These are phyloP conservation scores for Brachypodium distachyon DNA, from an alignment of 202 grass and related monocot species.

Conservation along the genomic window DNA sequence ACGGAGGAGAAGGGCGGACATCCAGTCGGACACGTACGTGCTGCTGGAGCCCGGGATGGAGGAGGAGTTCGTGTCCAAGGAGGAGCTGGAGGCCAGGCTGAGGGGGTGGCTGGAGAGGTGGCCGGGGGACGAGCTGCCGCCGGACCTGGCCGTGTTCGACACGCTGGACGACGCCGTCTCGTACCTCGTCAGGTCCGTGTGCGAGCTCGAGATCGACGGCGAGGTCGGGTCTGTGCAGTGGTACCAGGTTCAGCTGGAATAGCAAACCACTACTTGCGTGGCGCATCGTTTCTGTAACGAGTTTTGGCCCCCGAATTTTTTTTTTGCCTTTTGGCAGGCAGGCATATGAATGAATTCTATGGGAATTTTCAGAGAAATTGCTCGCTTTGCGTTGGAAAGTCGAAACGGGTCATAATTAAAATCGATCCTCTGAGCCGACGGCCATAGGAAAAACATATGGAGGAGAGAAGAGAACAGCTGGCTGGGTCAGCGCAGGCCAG, in stretches of 20 bases:
- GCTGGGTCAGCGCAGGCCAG: slow-evolving; percentile 13
- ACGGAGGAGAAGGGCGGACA: slow-evolving; percentile 43
- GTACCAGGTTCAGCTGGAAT: slow-evolving; percentile 78
- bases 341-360: not conserved
- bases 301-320: not conserved
- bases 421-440: not conserved
- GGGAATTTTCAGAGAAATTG: not conserved
- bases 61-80: slow-evolving; percentile 73
- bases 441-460: not conserved
- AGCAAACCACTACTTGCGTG: no score
- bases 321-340: not conserved
- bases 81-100: slow-evolving; percentile 61
- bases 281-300: no score
- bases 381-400: not conserved
- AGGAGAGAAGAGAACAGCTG: no score
- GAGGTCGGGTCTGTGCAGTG: slow-evolving; percentile 85
- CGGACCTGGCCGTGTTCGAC: slow-evolving; percentile 60
- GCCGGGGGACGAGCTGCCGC: slow-evolving; percentile 48
- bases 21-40: slow-evolving; percentile 66
- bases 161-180: slow-evolving; percentile 65
- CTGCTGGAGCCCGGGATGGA: slow-evolving; percentile 65
- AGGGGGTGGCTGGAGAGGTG: slow-evolving; percentile 72
- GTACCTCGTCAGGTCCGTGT: slow-evolving; percentile 74
- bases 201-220: slow-evolving; percentile 78
- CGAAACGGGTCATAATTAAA: not conserved